Evolutionary conservation across 441 rosid genomes (phyloP).

Genomic region (Pelargonium cotyledonis): DNA sequence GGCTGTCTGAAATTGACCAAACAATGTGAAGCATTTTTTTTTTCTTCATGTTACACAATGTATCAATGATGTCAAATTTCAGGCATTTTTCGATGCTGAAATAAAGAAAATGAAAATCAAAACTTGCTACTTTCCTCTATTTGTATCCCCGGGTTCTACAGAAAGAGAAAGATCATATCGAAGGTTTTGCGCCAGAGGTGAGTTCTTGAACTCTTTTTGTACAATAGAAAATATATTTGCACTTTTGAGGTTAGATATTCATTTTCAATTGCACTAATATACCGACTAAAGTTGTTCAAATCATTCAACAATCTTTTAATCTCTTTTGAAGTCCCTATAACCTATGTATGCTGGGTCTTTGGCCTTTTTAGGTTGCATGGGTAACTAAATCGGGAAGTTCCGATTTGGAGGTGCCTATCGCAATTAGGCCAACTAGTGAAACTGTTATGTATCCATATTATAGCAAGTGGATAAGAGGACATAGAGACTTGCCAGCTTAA

Average conservation of each 20-base stretch:
- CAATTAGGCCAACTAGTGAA: slow-evolving; percentile 98
- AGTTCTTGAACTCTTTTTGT: slow-evolving; percentile 19
- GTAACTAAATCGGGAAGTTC: slow-evolving; percentile 92
- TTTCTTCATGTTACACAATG: slow-evolving; percentile 6
- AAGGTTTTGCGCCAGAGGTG: slow-evolving; percentile 99
- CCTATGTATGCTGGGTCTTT: not conserved
- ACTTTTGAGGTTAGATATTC: not conserved
- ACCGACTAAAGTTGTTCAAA: no score
- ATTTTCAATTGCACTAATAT: not conserved
- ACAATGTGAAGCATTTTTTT: not conserved
- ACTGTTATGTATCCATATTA: slow-evolving; percentile 96
- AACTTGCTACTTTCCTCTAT: slow-evolving; percentile 92
- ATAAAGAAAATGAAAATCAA: slow-evolving; percentile 90
- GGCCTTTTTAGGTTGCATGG: slow-evolving; percentile 82
- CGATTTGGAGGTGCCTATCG: slow-evolving; percentile 87
- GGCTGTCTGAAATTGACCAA: not conserved
- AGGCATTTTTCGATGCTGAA: slow-evolving; percentile 85
- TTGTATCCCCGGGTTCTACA: slow-evolving; percentile 87
- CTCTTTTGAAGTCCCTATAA: not conserved
- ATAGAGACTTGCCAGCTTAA: slow-evolving; percentile 95
- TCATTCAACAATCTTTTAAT: not conserved
- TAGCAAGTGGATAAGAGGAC: slow-evolving; percentile 97
- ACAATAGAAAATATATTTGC: not conserved
- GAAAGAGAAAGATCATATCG: slow-evolving; percentile 92
- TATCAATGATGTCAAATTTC: slow-evolving; percentile 26